A percentile compares a stretch with the other conserved stretches of the same genome.
Conservation (phyloP, 2,329 filamentous ascomycete species). For the Phialemonium atrogriseum region DNA sequence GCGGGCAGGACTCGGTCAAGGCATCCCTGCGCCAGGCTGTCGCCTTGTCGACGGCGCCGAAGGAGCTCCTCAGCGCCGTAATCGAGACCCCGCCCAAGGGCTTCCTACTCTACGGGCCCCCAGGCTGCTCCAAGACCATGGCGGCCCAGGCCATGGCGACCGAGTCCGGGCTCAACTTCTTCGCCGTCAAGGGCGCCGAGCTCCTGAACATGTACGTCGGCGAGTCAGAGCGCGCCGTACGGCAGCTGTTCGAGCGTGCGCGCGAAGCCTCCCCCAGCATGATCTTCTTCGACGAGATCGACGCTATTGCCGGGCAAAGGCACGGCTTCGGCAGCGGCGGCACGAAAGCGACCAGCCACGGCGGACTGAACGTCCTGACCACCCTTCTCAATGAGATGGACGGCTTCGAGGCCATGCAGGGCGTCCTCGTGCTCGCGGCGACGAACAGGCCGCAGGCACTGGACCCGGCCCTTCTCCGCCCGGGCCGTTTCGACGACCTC, state of each 20-base stretch:
- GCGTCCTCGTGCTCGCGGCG: constrained; percentile 80
- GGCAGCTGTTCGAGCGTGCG: constrained; percentile 79
- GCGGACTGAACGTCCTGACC: constrained; percentile 74
- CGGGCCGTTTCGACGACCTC: constrained; percentile 76
- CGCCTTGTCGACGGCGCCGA: constrained; percentile 24
- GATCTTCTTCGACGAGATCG: constrained; percentile 96
- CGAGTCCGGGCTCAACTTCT: constrained; percentile 85
- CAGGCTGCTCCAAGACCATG: constrained; percentile 91
- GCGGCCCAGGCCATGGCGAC: constrained; percentile 86
- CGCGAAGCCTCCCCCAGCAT: constrained; percentile 81
- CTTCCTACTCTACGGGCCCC: constrained; percentile 82
- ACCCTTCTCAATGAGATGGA: constrained; percentile 94
- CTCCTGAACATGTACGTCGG: constrained; percentile 96
- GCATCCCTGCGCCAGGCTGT: constrained; percentile 45
- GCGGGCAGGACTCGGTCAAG: constrained; percentile 74
- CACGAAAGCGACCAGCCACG: constrained; percentile 17
- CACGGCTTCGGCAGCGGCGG: constrained; percentile 34
- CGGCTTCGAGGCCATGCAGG: constrained; percentile 76
- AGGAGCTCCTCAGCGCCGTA: constrained; percentile 22
- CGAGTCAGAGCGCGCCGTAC: constrained; percentile 79
- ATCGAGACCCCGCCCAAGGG: constrained; percentile 62
- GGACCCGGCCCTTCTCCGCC: constrained; percentile 76
- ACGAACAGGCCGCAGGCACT: constrained; percentile 85
- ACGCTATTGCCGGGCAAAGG: constrained; percentile 62
- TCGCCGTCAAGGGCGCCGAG: constrained; percentile 89